Base-by-base conservation (phyloP, 2,329 filamentous ascomycete species). In the Phaeophleospora eucalypticola region DNA sequence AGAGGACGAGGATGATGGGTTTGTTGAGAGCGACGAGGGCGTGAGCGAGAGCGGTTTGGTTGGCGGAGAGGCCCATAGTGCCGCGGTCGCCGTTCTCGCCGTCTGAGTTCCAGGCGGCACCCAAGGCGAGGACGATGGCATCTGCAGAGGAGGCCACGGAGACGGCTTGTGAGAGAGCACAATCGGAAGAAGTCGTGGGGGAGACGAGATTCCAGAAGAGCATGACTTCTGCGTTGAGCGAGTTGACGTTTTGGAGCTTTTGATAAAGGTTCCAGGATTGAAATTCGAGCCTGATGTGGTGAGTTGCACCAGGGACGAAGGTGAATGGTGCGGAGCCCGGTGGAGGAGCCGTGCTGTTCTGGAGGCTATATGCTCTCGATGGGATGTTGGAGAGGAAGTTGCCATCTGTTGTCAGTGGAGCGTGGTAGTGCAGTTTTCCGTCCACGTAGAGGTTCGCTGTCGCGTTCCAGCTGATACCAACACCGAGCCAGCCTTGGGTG, bases 131-230 rank as follows among this genome's bases (percentile, higher is more conserved):
- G 36, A 53, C 35, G 17, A 51, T 24, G 2, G 35, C 27, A 16
- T 51, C 48, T 4, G 51, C 45, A 15, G 29, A 17, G 18, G 33
- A 16, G 17, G 48, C 48, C 12, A 48, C 9, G 15, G 20, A 32
- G 4, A 51, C 16, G 9, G 51, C 51, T 27, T 34, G 18, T 9
- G 42, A 27, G 17, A 17, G 17, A 16, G 3, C 20, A n/a, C n/a
- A n/a, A n/a, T n/a, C n/a, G n/a, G n/a, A n/a, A 17, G 16, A 17
- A 1, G 48, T 36, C 12, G 17, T 37, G 18, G 45, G 41, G 10
- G 49, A 47, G 24, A 51, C 51, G 19, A 53, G 45, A 36, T 53
- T 53, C 51, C 51, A 53, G 43, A 53, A 53, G 21, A 53, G 45
- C 9, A 49, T 10, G 27, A 53, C 27, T 45, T 53, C 34, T 3